Conservation (phyloP, 495 filamentous ascomycete species). For the Xylaria cubensis region DNA sequence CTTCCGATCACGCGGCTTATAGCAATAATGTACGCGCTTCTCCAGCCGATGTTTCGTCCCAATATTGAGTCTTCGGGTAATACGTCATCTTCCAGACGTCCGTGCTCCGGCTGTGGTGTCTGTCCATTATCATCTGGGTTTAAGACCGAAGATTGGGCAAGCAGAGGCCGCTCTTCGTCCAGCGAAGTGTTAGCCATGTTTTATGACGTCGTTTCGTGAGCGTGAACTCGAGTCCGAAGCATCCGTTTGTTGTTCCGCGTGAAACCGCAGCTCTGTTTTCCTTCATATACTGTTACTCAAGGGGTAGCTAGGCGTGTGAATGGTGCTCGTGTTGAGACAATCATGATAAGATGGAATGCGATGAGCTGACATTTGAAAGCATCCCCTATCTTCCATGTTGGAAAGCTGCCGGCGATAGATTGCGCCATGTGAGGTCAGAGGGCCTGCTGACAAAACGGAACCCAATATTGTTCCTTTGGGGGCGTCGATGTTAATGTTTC, state of each 20-base stretch:
- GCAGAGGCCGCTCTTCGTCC: conserved; percentile 23
- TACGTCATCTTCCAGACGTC: conserved; percentile 61
- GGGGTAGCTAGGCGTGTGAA: not conserved
- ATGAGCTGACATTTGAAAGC: conserved; percentile 1
- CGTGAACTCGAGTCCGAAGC: not conserved
- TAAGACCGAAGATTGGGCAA: not conserved
- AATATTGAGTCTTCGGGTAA: conserved; percentile 67
- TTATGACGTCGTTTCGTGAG: not conserved
- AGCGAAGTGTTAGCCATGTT: conserved; percentile 2
- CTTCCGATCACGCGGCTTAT: conserved; percentile 78
- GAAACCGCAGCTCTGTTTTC: not conserved
- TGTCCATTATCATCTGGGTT: conserved; percentile 29
- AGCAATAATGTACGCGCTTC: conserved; percentile 74
- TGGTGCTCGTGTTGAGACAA: not conserved
- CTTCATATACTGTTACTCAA: not conserved
- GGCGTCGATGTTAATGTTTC: conserved; percentile 19
- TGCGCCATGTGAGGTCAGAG: conserved; percentile 29
- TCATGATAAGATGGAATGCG: conserved; percentile 2
- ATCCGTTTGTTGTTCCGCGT: not conserved
- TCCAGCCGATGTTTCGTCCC: conserved; percentile 71
- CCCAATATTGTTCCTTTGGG: conserved; percentile 6
- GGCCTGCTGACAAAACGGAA: conserved; percentile 21
- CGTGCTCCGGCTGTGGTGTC: conserved; percentile 35
- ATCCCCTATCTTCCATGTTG: not conserved
- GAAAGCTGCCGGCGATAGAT: conserved; percentile 18